Percentiles rank a stretch among this genome's conserved stretches.
Conservation (phyloP, 148 eudicot genomes). For the Oxyria digyna region DNA sequence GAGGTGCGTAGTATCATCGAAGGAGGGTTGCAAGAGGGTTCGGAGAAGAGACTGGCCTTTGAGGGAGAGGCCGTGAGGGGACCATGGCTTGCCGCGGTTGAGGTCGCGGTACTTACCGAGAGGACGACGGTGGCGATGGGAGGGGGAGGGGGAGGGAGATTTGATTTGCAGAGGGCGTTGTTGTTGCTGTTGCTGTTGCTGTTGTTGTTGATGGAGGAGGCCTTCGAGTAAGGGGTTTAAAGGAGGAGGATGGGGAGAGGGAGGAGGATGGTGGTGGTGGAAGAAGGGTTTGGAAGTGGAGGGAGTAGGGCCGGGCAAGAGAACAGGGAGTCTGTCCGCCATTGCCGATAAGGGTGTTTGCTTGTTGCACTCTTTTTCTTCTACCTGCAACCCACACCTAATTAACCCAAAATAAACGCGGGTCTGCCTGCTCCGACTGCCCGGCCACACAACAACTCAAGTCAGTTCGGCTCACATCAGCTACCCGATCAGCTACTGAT, state of each 20-base stretch:
- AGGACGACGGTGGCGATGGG: constrained; percentile 36
- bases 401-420: no score
- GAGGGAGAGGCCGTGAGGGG: constrained; percentile 18
- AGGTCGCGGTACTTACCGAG: constrained; percentile 57
- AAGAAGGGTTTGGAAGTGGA: constrained; percentile 32
- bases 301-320: constrained; percentile 47
- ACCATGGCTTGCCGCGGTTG: constrained; percentile 80
- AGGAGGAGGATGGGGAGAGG: constrained; percentile 16
- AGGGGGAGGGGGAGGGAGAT: constrained; percentile 37
- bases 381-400: no score
- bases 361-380: no score
- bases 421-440: no score
- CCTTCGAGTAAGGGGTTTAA: constrained; percentile 32
- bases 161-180: constrained; percentile 9
- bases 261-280: constrained; percentile 22
- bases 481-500: no score
- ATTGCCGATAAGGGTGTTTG: no score
- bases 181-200: constrained; percentile 16
- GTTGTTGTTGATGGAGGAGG: constrained; percentile 17
- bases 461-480: no score
- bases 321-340: constrained; percentile 63
- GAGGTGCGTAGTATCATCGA: constrained; percentile 24
- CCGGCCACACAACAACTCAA: no score
- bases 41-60: constrained; percentile 47
- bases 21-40: constrained; percentile 32